Evolutionary conservation across 2,329 filamentous ascomycete genomes (phyloP), one percentile per base, ranked within the genome.

Genomic region (Harringtonia aguacate): DNA sequence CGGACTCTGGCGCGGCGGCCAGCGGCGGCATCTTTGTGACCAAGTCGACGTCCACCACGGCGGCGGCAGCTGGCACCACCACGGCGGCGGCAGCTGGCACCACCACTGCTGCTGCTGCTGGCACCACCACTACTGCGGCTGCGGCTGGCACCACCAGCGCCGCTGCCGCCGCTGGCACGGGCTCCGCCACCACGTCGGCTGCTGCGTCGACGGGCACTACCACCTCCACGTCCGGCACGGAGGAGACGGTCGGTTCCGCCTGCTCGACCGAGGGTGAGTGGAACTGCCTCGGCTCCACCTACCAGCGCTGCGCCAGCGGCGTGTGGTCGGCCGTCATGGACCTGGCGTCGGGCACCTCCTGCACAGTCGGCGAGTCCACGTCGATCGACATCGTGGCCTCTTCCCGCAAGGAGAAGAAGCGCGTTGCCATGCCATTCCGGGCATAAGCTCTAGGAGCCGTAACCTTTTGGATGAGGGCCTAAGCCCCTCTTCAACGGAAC

Each of bases 221-320:
- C n/a, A n/a, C n/a, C n/a, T n/a, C n/a, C 38, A 21, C 30, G 12
- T 48, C 58, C 4, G 51, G 55, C 4, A 52, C 55, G 12, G 57
- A 51, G 1, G 48, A 64, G 21, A 52, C 68, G 2, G 60, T 57
- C 7, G 72, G 72, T 31, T 61, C 64, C 4, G 46, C 65, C 43
- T 75, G 72, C 64, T 58, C 56, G 37, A 44, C 58, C 15, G 71
- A 75, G 50, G 72, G 72, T 43, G 45, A 53, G 17, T 75, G 68
- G 67, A 68, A 69, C 60, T 75, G 72, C 56, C 56, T 73, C 41
- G 59, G 70, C 45, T 54, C 48, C n/a, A 58, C 61, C 17, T 75
- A 70, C 64, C 70, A 75, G 59, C 69, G 66, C 46, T 76, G 72
- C 52, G 70, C 69, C 21, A 65, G 59, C 42, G 71, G 72, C 21